Conservation (phyloP, 257 asterid species). For the Haberlea rhodopensis region DNA sequence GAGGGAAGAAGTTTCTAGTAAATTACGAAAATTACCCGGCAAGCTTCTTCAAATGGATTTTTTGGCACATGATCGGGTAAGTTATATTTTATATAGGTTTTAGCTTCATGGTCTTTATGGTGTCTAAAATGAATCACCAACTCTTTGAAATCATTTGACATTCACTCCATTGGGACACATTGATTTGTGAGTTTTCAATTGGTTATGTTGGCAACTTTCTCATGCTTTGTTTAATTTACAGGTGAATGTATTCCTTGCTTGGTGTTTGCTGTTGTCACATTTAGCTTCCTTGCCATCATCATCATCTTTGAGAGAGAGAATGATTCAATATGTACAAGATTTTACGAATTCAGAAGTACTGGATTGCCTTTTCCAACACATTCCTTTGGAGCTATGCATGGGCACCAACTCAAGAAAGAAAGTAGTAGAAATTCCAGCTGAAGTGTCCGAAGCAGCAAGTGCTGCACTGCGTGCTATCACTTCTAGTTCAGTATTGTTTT, state of each 20-base stretch:
- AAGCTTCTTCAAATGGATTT: constrained; percentile 72
- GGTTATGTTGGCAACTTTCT: constrained; percentile 18
- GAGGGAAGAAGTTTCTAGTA: constrained; percentile 71
- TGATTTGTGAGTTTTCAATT: constrained; percentile 18
- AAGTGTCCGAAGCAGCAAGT: constrained; percentile 61
- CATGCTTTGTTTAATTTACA: constrained; percentile 33
- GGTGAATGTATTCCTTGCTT: constrained; percentile 77
- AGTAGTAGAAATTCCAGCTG: constrained; percentile 58
- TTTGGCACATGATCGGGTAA: constrained; percentile 68
- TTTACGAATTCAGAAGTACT: constrained; percentile 59
- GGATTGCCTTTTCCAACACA: constrained; percentile 89
- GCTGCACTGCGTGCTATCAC: constrained; percentile 76
- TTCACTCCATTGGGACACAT: not conserved
- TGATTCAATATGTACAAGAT: constrained; percentile 82
- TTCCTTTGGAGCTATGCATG: constrained; percentile 62
- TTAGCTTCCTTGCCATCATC: constrained; percentile 77
- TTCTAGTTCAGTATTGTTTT: constrained; percentile 55
- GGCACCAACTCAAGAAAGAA: constrained; percentile 66
- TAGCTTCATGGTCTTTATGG: constrained; percentile 1
- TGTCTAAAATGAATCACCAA: not conserved
- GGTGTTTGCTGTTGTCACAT: constrained; percentile 85
- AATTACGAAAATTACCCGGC: constrained; percentile 55
- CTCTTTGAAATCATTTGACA: not conserved
- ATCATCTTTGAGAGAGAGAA: constrained; percentile 68
- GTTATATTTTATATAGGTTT: constrained; percentile 26